A percentile compares a stretch with the other conserved stretches of the same genome.
Evolutionary conservation across 108 stramenopile genomes (phyloP).

Genomic region (Bacterosira constricta): DNA sequence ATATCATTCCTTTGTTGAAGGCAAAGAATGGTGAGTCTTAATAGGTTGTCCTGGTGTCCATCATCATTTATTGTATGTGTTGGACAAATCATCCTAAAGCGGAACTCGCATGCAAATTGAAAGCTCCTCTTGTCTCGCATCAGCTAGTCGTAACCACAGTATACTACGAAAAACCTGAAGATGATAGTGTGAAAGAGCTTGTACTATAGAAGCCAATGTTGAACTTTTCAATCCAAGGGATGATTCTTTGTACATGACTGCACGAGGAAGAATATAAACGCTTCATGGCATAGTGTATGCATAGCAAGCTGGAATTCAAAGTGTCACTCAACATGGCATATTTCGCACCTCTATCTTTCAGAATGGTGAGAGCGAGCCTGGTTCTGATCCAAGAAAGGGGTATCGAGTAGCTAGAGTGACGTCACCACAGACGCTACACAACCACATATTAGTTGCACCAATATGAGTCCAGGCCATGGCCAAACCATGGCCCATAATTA

Average conservation of each 20-base stretch:
- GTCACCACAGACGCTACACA: constrained; percentile 18
- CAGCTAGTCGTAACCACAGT: constrained; percentile 34
- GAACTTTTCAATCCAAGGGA: constrained; percentile 25
- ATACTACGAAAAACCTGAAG: constrained; percentile 14
- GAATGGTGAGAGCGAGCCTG: background rate
- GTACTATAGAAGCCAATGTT: constrained; percentile 23
- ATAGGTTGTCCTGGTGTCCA: no score
- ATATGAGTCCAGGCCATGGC: no score
- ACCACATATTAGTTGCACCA: constrained; percentile 8
- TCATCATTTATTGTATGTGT: no score
- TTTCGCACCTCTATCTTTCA: constrained; percentile 22
- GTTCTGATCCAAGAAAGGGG: constrained; percentile 1
- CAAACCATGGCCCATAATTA: no score
- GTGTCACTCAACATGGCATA: constrained; percentile 24
- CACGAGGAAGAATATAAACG: constrained; percentile 13
- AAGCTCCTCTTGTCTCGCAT: constrained; percentile 5
- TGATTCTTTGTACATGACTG: constrained; percentile 27
- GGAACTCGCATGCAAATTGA: no score
- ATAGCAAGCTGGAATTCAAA: constrained; percentile 21
- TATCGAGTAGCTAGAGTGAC: constrained; percentile 36
- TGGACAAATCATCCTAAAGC: no score
- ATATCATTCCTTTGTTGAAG: constrained; percentile 17
- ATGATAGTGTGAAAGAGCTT: constrained; percentile 24
- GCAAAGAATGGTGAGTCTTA: constrained; percentile 15
- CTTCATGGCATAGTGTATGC: constrained; percentile 28